Evolutionary conservation across 2,329 filamentous ascomycete genomes (phyloP).

Genomic region (Aspergillus caelatus): DNA sequence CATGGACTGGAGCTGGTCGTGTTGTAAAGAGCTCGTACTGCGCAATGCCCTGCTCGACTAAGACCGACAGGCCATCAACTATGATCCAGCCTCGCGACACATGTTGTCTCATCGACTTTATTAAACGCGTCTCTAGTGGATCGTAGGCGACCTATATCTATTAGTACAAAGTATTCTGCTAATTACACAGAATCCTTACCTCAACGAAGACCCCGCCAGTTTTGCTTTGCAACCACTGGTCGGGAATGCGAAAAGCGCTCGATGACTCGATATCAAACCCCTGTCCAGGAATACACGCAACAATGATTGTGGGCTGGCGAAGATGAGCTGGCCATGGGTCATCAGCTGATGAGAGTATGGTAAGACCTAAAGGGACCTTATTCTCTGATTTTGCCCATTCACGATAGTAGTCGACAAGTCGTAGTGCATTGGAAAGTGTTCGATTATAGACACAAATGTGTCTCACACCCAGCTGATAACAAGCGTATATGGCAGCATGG

Average conservation of each 20-base stretch:
- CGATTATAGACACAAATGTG: neutral
- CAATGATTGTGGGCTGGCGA: neutral
- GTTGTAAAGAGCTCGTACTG: conserved; percentile 30
- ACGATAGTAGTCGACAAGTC: neutral
- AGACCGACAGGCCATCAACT: conserved; percentile 24
- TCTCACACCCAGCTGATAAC: neutral
- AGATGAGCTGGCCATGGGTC: neutral
- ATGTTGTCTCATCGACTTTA: neutral
- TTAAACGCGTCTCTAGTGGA: neutral
- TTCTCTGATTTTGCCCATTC: neutral
- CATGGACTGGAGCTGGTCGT: conserved; percentile 25
- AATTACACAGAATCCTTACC: neutral
- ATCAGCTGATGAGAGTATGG: neutral
- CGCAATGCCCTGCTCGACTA: conserved; percentile 28
- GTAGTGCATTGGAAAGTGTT: neutral
- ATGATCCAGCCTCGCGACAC: conserved; percentile 24
- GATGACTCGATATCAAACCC: neutral
- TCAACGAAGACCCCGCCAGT: neutral
- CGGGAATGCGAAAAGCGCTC: neutral
- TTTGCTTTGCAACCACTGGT: neutral
- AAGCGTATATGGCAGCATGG: neutral
- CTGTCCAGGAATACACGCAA: neutral
- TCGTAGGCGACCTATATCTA: neutral
- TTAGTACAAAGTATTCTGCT: neutral
- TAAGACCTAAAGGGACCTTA: neutral